Percentiles rank a stretch among this genome's conserved stretches.
Conservation (phyloP, 192 early-diverging fungal genomes). For the Coemansia sp. region DNA sequence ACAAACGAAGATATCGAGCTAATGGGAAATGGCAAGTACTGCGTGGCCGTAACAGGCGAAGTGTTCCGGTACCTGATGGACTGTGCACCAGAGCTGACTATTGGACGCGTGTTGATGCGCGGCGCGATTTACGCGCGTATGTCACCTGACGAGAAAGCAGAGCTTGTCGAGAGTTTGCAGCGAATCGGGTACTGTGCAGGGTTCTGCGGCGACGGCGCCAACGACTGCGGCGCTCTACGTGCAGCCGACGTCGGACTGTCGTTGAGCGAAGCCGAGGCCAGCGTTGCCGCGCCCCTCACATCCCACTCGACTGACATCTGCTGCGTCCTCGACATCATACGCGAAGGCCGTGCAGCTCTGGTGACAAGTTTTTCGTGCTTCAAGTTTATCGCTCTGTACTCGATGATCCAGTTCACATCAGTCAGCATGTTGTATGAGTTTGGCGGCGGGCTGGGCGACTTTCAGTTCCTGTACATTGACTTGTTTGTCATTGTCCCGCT, state of each 20-base stretch:
- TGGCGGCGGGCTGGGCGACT: constrained; percentile 86
- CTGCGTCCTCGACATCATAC: constrained; percentile 89
- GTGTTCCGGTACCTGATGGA: constrained; percentile 95
- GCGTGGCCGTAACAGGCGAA: constrained; percentile 92
- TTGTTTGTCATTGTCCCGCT: constrained; percentile 86
- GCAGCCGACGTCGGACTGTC: constrained; percentile 95
- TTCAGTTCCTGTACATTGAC: constrained; percentile 96
- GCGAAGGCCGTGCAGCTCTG: constrained; percentile 92
- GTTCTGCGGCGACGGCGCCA: constrained; percentile 99
- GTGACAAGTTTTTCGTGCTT: constrained; percentile 98
- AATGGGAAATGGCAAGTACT: constrained; percentile 58
- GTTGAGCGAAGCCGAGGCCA: constrained; percentile 95
- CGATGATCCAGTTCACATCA: constrained; percentile 93
- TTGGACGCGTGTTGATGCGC: constrained; percentile 82
- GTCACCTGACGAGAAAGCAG: constrained; percentile 98
- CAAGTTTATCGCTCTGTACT: constrained; percentile 99
- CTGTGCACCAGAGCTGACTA: constrained; percentile 56
- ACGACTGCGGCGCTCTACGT: constrained; percentile 96
- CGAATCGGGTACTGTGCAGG: constrained; percentile 88
- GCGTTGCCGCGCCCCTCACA: constrained; percentile 97
- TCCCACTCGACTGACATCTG: constrained; percentile 83
- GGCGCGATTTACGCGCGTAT: constrained; percentile 93
- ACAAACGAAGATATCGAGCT: constrained; percentile 32
- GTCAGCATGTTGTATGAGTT: constrained; percentile 90
- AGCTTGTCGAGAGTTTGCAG: constrained; percentile 87